Percentiles rank a stretch among this genome's conserved stretches.
phyloP scores from a whole-genome alignment of 768 basidiomycete species.

The Russula sp. region DNA sequence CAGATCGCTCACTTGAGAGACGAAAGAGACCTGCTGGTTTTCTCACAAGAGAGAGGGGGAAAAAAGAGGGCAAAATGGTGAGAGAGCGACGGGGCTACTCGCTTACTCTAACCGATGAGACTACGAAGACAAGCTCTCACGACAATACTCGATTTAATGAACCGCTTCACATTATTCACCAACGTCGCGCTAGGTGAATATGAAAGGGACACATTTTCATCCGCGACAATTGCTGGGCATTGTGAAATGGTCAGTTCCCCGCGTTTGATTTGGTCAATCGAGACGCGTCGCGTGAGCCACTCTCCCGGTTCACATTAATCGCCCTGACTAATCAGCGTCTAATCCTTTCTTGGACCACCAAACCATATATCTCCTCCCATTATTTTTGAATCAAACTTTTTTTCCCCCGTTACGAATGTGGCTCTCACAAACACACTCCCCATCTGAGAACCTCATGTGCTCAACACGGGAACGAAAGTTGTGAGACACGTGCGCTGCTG shows the following conservation, averaged over 20 bases:
- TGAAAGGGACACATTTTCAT: neutral
- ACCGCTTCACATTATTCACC: conserved; percentile 1
- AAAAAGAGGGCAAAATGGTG: neutral
- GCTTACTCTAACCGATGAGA: conserved; percentile 13
- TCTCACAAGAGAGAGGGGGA: neutral
- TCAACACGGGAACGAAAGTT: too few species aligned
- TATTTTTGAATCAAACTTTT: too few species aligned
- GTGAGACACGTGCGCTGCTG: too few species aligned
- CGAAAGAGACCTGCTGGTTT: neutral
- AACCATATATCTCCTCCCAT: too few species aligned
- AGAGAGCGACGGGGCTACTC: neutral
- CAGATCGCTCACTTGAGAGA: neutral
- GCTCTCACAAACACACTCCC: neutral
- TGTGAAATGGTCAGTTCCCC: neutral
- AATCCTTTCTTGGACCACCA: too few species aligned
- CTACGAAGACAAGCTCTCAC: neutral
- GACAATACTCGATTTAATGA: neutral
- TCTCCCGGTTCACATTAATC: neutral
- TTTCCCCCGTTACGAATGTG: too few species aligned
- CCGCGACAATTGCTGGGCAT: neutral
- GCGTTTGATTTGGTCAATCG: neutral
- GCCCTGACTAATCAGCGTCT: neutral
- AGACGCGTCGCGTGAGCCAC: conserved; percentile 19
- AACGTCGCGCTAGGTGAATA: neutral
- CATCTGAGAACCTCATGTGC: neutral